Conservation (phyloP, 2,329 filamentous ascomycete species). For the Sarocladium oryzae region DNA sequence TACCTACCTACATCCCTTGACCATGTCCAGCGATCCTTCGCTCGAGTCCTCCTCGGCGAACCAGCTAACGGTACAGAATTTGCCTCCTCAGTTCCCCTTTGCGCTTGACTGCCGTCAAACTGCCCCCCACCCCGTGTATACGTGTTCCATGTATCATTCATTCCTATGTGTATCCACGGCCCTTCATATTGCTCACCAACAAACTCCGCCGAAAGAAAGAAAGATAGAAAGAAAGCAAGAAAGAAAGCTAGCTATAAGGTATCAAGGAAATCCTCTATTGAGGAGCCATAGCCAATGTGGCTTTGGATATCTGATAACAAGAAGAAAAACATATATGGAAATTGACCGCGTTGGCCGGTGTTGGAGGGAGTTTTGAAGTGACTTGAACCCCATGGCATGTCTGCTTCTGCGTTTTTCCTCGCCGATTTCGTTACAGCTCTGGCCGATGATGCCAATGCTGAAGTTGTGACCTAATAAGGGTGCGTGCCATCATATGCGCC, state of each 20-base stretch:
- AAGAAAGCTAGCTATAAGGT: no score
- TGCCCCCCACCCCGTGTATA: not conserved
- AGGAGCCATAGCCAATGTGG: not conserved
- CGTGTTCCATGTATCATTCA: not conserved
- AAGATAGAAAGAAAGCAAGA: not conserved
- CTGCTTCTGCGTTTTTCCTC: no score
- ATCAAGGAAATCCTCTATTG: not conserved
- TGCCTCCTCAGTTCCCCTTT: not conserved
- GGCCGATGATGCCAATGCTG: not conserved
- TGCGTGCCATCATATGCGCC: not conserved
- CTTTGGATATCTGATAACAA: not conserved
- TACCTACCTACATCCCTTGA: no score
- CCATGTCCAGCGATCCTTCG: no score
- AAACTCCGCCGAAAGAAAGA: not conserved
- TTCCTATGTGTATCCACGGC: not conserved
- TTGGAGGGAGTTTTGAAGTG: no score
- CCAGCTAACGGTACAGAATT: not conserved
- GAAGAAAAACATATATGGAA: not conserved
- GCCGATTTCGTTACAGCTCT: not conserved
- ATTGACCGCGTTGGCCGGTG: no score
- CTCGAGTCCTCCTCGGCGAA: no score
- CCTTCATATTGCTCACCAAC: not conserved
- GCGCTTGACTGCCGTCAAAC: not conserved
- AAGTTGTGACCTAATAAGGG: not conserved
- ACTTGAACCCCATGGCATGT: no score